A percentile compares a stretch with the other conserved stretches of the same genome.
These are phyloP conservation scores for Chloranthus sessilifolius DNA, from an alignment of 164 flowering plant genomes.

Conservation along the genomic window DNA sequence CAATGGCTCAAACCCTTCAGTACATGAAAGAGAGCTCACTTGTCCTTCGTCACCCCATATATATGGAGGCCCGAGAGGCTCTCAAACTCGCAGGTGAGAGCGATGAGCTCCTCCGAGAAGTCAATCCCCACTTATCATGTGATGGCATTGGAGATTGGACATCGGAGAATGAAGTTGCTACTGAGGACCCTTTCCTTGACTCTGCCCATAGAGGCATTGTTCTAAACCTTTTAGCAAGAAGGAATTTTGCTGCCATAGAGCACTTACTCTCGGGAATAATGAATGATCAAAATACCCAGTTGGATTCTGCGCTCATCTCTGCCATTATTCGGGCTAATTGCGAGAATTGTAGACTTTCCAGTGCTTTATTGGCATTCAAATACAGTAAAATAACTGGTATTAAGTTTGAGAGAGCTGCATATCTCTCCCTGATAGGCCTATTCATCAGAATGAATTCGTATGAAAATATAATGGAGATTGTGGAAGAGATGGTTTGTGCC, in stretches of 20 bases:
- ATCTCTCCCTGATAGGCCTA: conserved; percentile 53
- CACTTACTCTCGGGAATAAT: conserved; percentile 33
- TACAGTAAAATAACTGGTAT: conserved; percentile 41
- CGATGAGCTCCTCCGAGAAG: conserved; percentile 58
- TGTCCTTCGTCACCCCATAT: conserved; percentile 72
- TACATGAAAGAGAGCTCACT: conserved; percentile 64
- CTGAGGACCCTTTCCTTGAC: conserved; percentile 4
- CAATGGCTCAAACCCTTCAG: conserved; percentile 45
- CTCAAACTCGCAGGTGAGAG: conserved; percentile 48
- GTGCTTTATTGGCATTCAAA: conserved; percentile 59
- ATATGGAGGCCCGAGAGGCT: conserved; percentile 47
- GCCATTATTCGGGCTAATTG: conserved; percentile 44
- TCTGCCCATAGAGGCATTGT: conserved; percentile 38
- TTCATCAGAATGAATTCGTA: conserved; percentile 41
- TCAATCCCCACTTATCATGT: conserved; percentile 53
- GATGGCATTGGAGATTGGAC: conserved; percentile 16
- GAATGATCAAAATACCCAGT: conserved; percentile 17
- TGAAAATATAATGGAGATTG: conserved; percentile 37
- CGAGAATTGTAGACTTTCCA: conserved; percentile 25
- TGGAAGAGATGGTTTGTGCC: conserved; percentile 41
- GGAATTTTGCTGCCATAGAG: conserved; percentile 54
- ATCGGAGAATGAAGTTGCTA: conserved; percentile 1
- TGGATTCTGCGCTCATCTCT: conserved; percentile 41
- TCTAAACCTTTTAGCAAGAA: conserved; percentile 33
- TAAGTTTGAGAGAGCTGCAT: conserved; percentile 38